Evolutionary conservation across 805 yeast species (phyloP).

Genomic region (Teunomyces tritomae): DNA sequence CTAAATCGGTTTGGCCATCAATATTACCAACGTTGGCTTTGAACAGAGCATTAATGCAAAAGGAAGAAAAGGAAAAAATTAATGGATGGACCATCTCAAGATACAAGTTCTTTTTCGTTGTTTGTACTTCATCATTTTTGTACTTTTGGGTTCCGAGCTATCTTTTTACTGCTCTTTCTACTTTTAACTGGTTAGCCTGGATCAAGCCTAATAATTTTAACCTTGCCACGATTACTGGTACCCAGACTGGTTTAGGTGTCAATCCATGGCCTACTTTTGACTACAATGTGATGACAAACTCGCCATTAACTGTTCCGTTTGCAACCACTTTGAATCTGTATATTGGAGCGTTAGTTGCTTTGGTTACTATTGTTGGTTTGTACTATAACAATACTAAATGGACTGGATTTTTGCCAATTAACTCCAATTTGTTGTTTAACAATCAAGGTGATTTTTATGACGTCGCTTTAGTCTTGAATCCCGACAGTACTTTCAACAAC

Average conservation of each 20-base stretch:
- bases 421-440: conserved; percentile 20
- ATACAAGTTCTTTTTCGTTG: conserved; percentile 18
- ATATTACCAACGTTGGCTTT: conserved; percentile 28
- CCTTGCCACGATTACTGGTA: conserved; percentile 49
- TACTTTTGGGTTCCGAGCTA: conserved; percentile 46
- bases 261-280: conserved; percentile 56
- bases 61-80: conserved; percentile 24
- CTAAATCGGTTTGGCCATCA: conserved; percentile 52
- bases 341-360: conserved; percentile 19
- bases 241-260: conserved; percentile 45
- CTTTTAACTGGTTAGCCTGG: conserved; percentile 59
- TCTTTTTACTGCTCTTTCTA: conserved; percentile 39
- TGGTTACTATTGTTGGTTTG: conserved; percentile 21
- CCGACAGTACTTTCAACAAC: conserved; percentile 13
- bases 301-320: conserved; percentile 19
- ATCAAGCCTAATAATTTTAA: conserved; percentile 51
- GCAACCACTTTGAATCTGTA: conserved; percentile 19
- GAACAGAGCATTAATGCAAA: conserved; percentile 22
- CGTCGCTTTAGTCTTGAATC: conserved; percentile 7
- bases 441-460: conserved; percentile 20
- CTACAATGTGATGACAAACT: conserved; percentile 40
- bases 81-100: conserved; percentile 32
- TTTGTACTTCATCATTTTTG: conserved; percentile 16
- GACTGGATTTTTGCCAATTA: conserved; percentile 27
- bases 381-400: conserved; percentile 27